These are phyloP conservation scores for Ceratocystis harringtonii DNA, from an alignment of 2,329 filamentous ascomycete species.

Conservation along the genomic window DNA sequence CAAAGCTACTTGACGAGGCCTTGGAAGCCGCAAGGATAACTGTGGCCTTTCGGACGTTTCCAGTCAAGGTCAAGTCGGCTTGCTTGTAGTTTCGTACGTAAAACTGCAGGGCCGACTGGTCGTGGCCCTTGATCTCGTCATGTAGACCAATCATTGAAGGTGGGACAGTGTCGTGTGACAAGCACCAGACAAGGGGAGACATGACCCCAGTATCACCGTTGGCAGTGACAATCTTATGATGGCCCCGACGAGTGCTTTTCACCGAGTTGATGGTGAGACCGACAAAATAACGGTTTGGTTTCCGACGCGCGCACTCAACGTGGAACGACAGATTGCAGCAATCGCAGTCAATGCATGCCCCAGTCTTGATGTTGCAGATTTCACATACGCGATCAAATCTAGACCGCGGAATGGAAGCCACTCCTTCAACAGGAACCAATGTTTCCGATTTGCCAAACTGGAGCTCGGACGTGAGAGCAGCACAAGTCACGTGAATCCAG, in stretches of 20 bases:
- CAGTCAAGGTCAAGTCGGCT: slow-evolving; percentile 76
- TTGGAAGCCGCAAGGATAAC: slow-evolving; percentile 39
- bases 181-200: slow-evolving; percentile 81
- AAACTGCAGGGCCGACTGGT: slow-evolving; percentile 67
- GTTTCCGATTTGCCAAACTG: slow-evolving; percentile 77
- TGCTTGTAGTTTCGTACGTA: slow-evolving; percentile 88
- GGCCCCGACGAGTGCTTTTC: slow-evolving; percentile 74
- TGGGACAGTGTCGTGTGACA: slow-evolving; percentile 64
- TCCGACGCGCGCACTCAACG: slow-evolving; percentile 74
- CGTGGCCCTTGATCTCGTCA: slow-evolving; percentile 10
- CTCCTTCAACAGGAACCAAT: slow-evolving; percentile 76
- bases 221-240: slow-evolving; percentile 63
- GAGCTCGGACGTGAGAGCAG: slow-evolving; percentile 80
- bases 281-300: slow-evolving; percentile 53
- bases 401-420: slow-evolving; percentile 60
- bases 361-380: slow-evolving; percentile 56
- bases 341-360: slow-evolving; percentile 75
- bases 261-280: slow-evolving; percentile 85
- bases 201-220: slow-evolving; percentile 70
- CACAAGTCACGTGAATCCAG: slow-evolving; percentile 92
- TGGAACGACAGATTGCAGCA: slow-evolving; percentile 60
- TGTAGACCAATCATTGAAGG: slow-evolving; percentile 24
- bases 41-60: slow-evolving; percentile 84
- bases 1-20: slow-evolving; percentile 24
- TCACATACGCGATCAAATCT: slow-evolving; percentile 70